phyloP scores from a whole-genome alignment of 192 early-diverging fungal species.

The Allomyces macrogynus region DNA sequence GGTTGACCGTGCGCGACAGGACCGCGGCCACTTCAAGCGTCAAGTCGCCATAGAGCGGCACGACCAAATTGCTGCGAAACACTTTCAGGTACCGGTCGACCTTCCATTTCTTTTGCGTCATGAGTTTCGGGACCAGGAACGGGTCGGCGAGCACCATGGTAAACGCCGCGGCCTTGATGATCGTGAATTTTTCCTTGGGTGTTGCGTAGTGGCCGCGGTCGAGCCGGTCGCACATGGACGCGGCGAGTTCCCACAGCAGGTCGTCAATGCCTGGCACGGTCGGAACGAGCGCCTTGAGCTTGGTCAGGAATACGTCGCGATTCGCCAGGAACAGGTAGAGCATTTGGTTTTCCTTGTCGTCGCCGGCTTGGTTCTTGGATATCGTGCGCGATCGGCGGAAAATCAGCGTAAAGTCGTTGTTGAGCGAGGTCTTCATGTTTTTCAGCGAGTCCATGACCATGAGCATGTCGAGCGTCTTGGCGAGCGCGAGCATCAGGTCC shows the following conservation, averaged over 20 bases:
- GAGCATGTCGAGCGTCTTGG: constrained; percentile 18
- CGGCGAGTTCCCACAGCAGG: neutral
- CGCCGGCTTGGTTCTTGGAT: neutral
- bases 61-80: neutral
- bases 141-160: neutral
- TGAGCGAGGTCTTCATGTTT: constrained; percentile 28
- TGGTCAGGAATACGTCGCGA: neutral
- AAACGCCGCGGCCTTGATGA: neutral
- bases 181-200: neutral
- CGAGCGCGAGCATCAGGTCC: constrained; percentile 16
- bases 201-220: neutral
- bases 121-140: neutral
- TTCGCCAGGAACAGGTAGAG: neutral
- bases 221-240: neutral
- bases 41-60: neutral
- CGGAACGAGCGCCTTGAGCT: neutral
- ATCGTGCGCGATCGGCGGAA: neutral
- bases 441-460: constrained; percentile 28
- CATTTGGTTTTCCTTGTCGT: neutral
- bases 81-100: neutral
- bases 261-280: neutral
- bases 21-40: neutral
- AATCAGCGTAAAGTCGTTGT: constrained; percentile 20
- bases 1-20: neutral
- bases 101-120: neutral